A percentile compares a stretch with the other conserved stretches of the same genome.
Conservation (phyloP, 176 grass and related monocot genomes). For the Aegilops bicornis region DNA sequence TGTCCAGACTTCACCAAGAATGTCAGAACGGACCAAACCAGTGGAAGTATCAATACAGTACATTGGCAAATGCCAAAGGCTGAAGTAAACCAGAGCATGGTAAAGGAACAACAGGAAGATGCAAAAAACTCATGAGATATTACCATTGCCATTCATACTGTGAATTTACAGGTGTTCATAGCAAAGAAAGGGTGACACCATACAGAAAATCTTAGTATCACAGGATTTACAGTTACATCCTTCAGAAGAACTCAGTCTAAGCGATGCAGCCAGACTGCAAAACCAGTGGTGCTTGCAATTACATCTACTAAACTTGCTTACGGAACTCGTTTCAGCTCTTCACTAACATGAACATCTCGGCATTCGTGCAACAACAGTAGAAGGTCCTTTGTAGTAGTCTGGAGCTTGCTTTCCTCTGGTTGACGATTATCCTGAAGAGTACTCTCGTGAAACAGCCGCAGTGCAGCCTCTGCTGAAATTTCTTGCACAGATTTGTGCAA, state of each 20-base stretch:
- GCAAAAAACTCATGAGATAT: not conserved
- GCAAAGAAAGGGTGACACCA: not conserved
- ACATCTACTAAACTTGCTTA: not conserved
- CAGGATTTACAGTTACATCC: conserved; percentile 1
- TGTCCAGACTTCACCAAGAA: not conserved
- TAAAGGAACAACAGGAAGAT: not conserved
- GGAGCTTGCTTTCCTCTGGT: conserved; percentile 33
- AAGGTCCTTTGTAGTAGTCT: conserved; percentile 27
- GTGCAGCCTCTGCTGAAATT: conserved; percentile 44
- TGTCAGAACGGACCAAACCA: not conserved
- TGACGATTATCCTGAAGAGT: conserved; percentile 23
- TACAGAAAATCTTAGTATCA: not conserved
- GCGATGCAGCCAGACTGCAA: not conserved
- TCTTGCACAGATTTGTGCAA: conserved; percentile 28
- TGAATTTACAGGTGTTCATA: not conserved
- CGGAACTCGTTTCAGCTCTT: conserved; percentile 13
- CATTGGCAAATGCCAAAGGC: not conserved
- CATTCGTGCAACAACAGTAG: conserved; percentile 16
- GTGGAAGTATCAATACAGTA: not conserved
- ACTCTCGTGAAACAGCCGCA: conserved; percentile 31
- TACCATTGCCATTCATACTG: not conserved
- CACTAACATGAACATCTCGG: conserved; percentile 34
- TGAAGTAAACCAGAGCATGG: not conserved
- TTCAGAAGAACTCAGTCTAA: not conserved
- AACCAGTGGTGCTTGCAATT: not conserved